Evolutionary conservation across 176 grass and related monocot genomes (phyloP).

Genomic region (Guadua angustifolia): DNA sequence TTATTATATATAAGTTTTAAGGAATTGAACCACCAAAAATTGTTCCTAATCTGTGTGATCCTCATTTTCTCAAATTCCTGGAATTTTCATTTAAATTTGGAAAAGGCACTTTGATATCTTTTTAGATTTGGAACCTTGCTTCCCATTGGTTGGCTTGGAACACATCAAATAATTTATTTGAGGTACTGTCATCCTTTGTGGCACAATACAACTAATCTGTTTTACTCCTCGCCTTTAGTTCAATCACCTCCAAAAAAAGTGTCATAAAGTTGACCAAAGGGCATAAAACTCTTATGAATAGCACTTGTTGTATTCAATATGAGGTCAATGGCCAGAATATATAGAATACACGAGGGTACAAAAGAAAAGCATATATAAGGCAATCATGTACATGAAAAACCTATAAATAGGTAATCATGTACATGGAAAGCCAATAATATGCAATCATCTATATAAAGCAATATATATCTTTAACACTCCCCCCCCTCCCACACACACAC

Average conservation of each 20-base stretch:
- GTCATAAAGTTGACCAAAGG: constrained; percentile 27
- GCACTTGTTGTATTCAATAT: too few species aligned
- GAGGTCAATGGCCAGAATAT: too few species aligned
- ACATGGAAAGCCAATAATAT: too few species aligned
- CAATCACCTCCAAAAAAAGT: constrained; percentile 32
- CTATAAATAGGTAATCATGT: too few species aligned
- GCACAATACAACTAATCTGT: constrained; percentile 7
- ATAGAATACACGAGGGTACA: too few species aligned
- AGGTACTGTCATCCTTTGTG: constrained; percentile 44
- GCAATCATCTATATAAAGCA: too few species aligned
- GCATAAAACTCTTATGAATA: not conserved
- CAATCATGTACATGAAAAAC: too few species aligned
- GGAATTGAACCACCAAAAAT: constrained; percentile 35
- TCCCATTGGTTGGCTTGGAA: constrained; percentile 47
- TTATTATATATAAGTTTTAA: constrained; percentile 2
- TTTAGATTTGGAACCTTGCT: constrained; percentile 43
- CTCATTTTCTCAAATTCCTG: constrained; percentile 26
- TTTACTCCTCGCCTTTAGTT: constrained; percentile 45
- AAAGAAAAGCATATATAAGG: too few species aligned
- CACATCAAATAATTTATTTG: constrained; percentile 43
- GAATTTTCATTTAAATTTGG: constrained; percentile 49
- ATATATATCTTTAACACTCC: too few species aligned
- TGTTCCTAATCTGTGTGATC: constrained; percentile 35
- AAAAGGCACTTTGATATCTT: constrained; percentile 48
- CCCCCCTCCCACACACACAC: too few species aligned